Base-by-base conservation (phyloP, 768 basidiomycete species). In the Asterophora parasitica region DNA sequence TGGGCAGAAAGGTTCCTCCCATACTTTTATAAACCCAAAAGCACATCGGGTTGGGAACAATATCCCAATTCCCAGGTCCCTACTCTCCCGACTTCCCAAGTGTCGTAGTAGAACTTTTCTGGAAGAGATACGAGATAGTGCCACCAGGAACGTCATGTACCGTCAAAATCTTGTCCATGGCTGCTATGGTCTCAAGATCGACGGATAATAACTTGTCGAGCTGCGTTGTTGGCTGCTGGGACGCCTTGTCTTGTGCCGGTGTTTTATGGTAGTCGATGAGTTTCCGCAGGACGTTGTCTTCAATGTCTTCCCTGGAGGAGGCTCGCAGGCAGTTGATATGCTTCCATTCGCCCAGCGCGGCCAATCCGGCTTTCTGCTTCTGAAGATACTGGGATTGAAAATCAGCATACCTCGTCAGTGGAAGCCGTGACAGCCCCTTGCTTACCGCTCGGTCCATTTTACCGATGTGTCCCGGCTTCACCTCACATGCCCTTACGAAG, bases 301-400 rank as follows among this genome's bases (percentile, higher is more conserved):
- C 76, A 41, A 92, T 72, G 12, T 73, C 64, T 16, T 78, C 72
- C 37, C 62, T 59, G 1, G 75, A 67, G 12, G 65, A 61, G 4
- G 66, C 55, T 37, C 66, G 70, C 15, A 88, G 66, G 59, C 89
- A 88, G 60, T 91, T 81, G 63, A 92, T 78, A 59, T 95, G 92
- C 17, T 76, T 83, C 91, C 92, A 95, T 58, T 88, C 81, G 36
- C 80, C 78, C 27, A 95, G 74, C 4, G 83, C 74, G 4, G 85
- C 82, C 31, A 94, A 75, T 44, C 72, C 82, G 7, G 71, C 73
- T 55, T 77, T 81, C 71, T 86, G 84, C 67, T 81, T 85, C 58
- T 77, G 75, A 52, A 81, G 52, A 54, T 83, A 81, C 88, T 88
- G 49, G 17, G 43, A 37, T 34, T 35, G 40, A 19, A 44, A 42